Percentiles rank a stretch among this genome's conserved stretches.
Evolutionary conservation across 2,329 filamentous ascomycete species (phyloP).

Genomic region (Paraphaeosphaeria sporulosa): DNA sequence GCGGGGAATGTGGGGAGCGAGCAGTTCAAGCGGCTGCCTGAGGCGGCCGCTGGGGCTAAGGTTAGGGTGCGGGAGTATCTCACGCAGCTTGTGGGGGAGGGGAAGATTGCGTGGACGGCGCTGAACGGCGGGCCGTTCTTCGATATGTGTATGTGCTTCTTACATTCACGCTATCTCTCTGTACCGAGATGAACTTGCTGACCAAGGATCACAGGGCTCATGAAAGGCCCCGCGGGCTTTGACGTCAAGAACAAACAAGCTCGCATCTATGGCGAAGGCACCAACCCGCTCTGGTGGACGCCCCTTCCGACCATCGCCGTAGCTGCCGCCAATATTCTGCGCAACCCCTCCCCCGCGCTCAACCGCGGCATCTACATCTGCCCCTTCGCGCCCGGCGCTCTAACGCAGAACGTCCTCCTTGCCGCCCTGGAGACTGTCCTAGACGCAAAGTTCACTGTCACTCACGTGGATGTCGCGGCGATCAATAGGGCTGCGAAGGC

Average conservation of each 20-base stretch:
- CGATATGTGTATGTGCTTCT: conserved; percentile 40
- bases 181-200: conserved; percentile 13
- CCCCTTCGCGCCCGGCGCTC: conserved; percentile 24
- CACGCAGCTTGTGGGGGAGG: conserved; percentile 28
- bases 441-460: conserved; percentile 29
- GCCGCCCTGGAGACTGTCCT: conserved; percentile 31
- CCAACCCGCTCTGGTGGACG: conserved; percentile 42
- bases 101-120: conserved; percentile 39
- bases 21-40: conserved; percentile 37
- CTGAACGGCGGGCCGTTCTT: conserved; percentile 48
- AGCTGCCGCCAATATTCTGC: conserved; percentile 41
- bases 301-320: conserved; percentile 35
- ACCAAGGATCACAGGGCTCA: conserved; percentile 36
- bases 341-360: conserved; percentile 26
- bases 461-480: conserved; percentile 36
- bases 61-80: conserved; percentile 36
- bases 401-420: conserved; percentile 41
- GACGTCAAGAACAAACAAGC: conserved; percentile 36
- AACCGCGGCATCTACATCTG: conserved; percentile 42
- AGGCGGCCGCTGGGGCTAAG: conserved; percentile 37
- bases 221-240: conserved; percentile 47
- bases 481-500: conserved; percentile 38
- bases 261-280: conserved; percentile 46
- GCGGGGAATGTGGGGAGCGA: conserved; percentile 35
- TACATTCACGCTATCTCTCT: too few species aligned